phyloP scores from a whole-genome alignment of 768 basidiomycete genomes.

The Boletus rubescentipes region DNA sequence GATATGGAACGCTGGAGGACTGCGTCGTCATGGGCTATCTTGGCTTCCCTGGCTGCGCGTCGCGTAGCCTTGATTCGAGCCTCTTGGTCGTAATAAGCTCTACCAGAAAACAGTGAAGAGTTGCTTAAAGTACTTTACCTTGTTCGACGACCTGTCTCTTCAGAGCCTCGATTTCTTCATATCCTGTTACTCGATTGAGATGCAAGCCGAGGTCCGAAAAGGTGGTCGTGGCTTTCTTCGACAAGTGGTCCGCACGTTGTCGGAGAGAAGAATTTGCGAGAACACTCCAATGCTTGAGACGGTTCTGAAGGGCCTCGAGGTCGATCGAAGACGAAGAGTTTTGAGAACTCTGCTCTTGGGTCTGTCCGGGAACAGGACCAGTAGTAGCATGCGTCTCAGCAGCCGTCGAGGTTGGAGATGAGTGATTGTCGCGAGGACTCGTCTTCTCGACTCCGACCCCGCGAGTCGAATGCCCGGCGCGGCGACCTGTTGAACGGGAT shows the following conservation, averaged over 20 bases:
- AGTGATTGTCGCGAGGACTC: background rate
- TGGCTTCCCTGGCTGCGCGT: slow-evolving; percentile 66
- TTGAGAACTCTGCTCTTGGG: background rate
- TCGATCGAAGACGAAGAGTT: slow-evolving; percentile 6
- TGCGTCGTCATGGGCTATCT: slow-evolving; percentile 72
- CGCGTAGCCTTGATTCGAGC: slow-evolving; percentile 66
- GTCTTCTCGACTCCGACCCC: background rate
- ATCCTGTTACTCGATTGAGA: slow-evolving; percentile 88
- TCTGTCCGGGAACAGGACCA: background rate
- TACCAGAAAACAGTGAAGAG: background rate
- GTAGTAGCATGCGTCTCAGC: background rate
- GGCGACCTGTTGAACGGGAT: slow-evolving; percentile 11
- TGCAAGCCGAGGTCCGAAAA: slow-evolving; percentile 75
- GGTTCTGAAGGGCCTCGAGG: slow-evolving; percentile 37
- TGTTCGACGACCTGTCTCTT: slow-evolving; percentile 76
- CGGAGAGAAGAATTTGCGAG: slow-evolving; percentile 38
- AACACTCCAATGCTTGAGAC: slow-evolving; percentile 47
- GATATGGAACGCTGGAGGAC: slow-evolving; percentile 79
- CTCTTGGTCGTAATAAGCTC: slow-evolving; percentile 49
- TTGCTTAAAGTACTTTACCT: slow-evolving; percentile 57
- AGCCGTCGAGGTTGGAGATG: slow-evolving; percentile 4
- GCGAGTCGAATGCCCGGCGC: slow-evolving; percentile 9
- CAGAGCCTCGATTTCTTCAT: slow-evolving; percentile 82
- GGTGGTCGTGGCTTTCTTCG: slow-evolving; percentile 51
- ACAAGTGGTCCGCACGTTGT: slow-evolving; percentile 56